Base-by-base conservation (phyloP, 1,284 basidiomycete genomes). In the Lignosus rhinocerotis region DNA sequence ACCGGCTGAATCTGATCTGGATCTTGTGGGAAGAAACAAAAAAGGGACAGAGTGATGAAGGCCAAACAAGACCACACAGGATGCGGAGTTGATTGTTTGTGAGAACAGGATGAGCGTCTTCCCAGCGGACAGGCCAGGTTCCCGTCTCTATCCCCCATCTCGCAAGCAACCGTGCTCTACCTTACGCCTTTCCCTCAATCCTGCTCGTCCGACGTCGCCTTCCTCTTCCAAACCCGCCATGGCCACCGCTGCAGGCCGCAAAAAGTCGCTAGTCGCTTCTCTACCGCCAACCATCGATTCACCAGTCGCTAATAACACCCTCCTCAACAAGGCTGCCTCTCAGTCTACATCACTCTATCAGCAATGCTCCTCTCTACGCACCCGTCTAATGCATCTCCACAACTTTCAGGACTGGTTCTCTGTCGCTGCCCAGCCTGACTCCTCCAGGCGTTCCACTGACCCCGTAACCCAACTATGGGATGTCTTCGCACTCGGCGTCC, bases 381-480 rank as follows among this genome's bases (percentile, higher is more conserved):
- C 82, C 51, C 85, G 87, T 66, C 84, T 93, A 70, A 79, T 89
- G 75, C 88, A 88, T 70, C 84, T 93, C 58, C 83, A 82, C 60
- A 80, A 83, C 64, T 93, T 93, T 65, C 71, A 81, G 61, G 77
- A 80, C 55, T 93, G 88, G 76, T 89, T 93, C 69, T 73, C 80
- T 45, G 77, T 87, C 66, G 81, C 82, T 3, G 76, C 81, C 10
- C 72, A 78, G 7, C 72, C 80, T 50, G 85, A 85, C 38, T 72
- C 78, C 65, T 78, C 85, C 19, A 82, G 90, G 60, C 85, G 86
- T 70, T 90, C 88, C 33, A 88, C 88, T 42, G 90, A 93, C 75
- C 89, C 90, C 42, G 96, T 99, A 67, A 90, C 92, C 43, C 93
- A 96, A 74, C 86, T 98, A 51, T 96, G 95, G 88, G 93, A 96